Percentiles rank a stretch among this genome's conserved stretches.
These are phyloP conservation scores for Epichloe aotearoae DNA, from an alignment of 2,329 filamentous ascomycete genomes.

Conservation along the genomic window DNA sequence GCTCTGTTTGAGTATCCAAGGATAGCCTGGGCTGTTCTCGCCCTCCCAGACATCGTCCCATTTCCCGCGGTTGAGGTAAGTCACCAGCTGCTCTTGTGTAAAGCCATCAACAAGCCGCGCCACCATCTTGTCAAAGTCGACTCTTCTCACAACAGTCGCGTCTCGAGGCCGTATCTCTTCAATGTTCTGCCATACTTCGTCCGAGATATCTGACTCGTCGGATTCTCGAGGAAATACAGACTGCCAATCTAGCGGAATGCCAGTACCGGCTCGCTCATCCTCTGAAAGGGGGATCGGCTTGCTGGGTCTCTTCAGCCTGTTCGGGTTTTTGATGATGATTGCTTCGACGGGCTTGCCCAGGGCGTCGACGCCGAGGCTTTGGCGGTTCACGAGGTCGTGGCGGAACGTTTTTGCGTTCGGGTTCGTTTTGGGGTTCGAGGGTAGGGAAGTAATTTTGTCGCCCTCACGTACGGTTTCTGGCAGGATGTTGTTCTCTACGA, in stretches of 20 bases:
- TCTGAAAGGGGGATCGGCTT: conserved; percentile 9
- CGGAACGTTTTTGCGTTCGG: conserved; percentile 6
- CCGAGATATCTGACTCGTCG: conserved; percentile 11
- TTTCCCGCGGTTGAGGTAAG: conserved; percentile 23
- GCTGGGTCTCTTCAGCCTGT: conserved; percentile 13
- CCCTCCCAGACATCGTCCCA: background rate
- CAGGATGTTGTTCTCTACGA: background rate
- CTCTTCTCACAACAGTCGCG: conserved; percentile 22
- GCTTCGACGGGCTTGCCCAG: conserved; percentile 27
- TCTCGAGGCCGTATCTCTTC: conserved; percentile 32
- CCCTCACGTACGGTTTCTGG: background rate
- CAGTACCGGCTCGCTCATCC: conserved; percentile 6
- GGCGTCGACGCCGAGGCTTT: conserved; percentile 18
- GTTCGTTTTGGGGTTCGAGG: background rate
- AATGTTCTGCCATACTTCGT: conserved; percentile 32
- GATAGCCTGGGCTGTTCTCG: conserved; percentile 11
- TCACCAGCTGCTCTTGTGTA: conserved; percentile 28
- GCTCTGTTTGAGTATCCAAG: conserved; percentile 29
- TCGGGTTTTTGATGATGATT: conserved; percentile 32
- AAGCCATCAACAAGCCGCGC: conserved; percentile 30
- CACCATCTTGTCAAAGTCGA: conserved; percentile 29
- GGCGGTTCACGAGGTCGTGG: conserved; percentile 16
- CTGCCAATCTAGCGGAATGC: conserved; percentile 18
- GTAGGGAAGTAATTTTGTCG: background rate
- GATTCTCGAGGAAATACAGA: conserved; percentile 16